These are phyloP conservation scores for Potentilla sterilis DNA, from an alignment of 306 rosid species.

Conservation along the genomic window DNA sequence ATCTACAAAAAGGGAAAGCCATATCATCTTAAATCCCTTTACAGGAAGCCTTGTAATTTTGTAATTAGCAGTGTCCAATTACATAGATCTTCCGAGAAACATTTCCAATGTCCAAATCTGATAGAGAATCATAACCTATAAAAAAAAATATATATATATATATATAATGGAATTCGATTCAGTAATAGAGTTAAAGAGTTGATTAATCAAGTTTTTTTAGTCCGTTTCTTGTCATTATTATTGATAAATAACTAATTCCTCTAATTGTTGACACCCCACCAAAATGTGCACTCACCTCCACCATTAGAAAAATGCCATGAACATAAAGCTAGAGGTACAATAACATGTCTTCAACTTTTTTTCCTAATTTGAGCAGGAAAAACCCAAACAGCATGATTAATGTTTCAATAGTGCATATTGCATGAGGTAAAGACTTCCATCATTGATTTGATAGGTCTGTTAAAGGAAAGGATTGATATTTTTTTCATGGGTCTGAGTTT, in stretches of 20 bases:
- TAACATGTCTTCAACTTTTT: not conserved
- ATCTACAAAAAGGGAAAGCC: not conserved
- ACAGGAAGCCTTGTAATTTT: not conserved
- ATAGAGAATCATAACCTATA: not conserved
- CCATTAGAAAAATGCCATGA: slow-evolving; percentile 2
- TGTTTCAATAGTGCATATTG: not conserved
- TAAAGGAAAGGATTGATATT: no score
- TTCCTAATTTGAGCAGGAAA: not conserved
- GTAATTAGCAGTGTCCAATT: slow-evolving; percentile 5
- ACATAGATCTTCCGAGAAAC: not conserved
- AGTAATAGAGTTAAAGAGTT: slow-evolving; percentile 5
- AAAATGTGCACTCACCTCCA: not conserved
- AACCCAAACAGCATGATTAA: not conserved
- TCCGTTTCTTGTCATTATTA: not conserved
- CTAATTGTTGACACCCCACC: slow-evolving; percentile 3
- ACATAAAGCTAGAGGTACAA: not conserved
- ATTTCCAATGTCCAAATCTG: slow-evolving; percentile 6
- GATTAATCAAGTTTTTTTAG: not conserved
- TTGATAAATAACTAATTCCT: not conserved
- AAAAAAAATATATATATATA: not conserved
- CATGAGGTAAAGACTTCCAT: not conserved
- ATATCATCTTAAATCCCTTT: not conserved
- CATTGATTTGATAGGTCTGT: not conserved
- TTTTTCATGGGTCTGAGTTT: no score
- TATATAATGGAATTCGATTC: not conserved